Conservation (phyloP, 139 green algal genomes). For the Chlorella vulgaris region DNA sequence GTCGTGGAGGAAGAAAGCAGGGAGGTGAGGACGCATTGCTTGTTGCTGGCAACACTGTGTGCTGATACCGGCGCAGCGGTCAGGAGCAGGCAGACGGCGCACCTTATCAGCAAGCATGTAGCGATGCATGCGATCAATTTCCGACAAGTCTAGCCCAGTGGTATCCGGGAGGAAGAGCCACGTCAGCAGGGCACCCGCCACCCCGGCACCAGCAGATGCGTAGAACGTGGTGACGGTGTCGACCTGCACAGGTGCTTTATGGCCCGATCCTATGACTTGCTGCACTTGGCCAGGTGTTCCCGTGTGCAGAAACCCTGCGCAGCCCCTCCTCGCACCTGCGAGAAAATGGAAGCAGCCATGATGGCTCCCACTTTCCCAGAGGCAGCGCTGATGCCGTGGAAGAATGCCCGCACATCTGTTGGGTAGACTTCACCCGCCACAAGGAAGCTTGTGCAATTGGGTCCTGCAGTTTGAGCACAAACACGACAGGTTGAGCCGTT, state of each 20-base stretch:
- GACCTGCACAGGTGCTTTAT: no score
- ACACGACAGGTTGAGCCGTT: no score
- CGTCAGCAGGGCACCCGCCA: slow-evolving; percentile 43
- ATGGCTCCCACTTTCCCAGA: slow-evolving; percentile 66
- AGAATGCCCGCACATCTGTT: slow-evolving; percentile 59
- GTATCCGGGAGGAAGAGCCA: slow-evolving; percentile 70
- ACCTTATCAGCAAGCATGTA: slow-evolving; percentile 42
- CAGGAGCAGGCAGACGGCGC: no score
- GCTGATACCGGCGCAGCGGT: no score
- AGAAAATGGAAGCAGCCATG: slow-evolving; percentile 52
- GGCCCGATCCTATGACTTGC: no score
- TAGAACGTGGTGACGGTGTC: slow-evolving; percentile 47
- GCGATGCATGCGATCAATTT: slow-evolving; percentile 60
- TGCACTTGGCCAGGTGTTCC: no score
- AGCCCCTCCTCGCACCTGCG: slow-evolving; percentile 9
- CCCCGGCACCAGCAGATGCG: slow-evolving; percentile 50
- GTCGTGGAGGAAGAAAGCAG: not conserved
- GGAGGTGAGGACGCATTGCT: no score
- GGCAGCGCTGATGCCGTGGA: slow-evolving; percentile 63
- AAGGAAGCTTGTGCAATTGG: slow-evolving; percentile 60
- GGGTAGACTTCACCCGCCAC: slow-evolving; percentile 59
- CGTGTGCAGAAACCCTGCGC: no score
- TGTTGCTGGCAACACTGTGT: no score
- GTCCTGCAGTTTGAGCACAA: no score
- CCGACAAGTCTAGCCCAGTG: slow-evolving; percentile 60